Evolutionary conservation across 73 alveolate genomes (phyloP), one percentile per base, ranked within the genome.

Genomic region (Paramecium octaurelia): DNA sequence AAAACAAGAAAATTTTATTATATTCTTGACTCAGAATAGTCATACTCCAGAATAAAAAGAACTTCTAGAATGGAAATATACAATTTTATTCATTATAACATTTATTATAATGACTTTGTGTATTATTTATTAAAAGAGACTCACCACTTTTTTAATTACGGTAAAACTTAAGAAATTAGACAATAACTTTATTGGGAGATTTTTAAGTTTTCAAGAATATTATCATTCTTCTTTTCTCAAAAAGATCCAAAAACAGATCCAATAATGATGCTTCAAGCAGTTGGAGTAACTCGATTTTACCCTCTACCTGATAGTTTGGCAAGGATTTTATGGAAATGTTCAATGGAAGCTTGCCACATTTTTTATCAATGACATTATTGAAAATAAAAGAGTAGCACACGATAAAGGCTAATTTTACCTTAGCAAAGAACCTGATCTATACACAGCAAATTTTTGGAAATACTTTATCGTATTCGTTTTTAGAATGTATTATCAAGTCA

Each of bases 191-290:
- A 0, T n/a, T n/a, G 20, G 24, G 60, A 6, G 69, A 75, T 20
- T 11, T 18, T 29, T 16, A 1, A 36, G 24, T 42, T n/a, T 75
- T 75, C 18, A 75, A 75, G 46, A 75, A 16, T 73, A 40, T 73
- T 18, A 14, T 75, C 68, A 36, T 12, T 12, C 43, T 75, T 11
- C 18, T 75, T 23, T n/a, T 42, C 4, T n/a, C 40, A 12, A 75
- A 71, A 71, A 38, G 68, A 75, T 42, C 88, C 88, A n/a, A 35
- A 75, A 75, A 21, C 69, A 3, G 88, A 75, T 75, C 88, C 88
- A 14, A 38, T 75, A 75, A 34, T 75, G 23, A 38, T 38, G 88
- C 46, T 75, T 12, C 40, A 6, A 34, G 40, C 88, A 11, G 88
- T 10, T 10, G 35, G 88, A 75, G 88, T 75, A 40, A 75, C 2